A percentile compares a stretch with the other conserved stretches of the same genome.
phyloP scores from a whole-genome alignment of 2,329 filamentous ascomycete species.

The Periconia digitata region DNA sequence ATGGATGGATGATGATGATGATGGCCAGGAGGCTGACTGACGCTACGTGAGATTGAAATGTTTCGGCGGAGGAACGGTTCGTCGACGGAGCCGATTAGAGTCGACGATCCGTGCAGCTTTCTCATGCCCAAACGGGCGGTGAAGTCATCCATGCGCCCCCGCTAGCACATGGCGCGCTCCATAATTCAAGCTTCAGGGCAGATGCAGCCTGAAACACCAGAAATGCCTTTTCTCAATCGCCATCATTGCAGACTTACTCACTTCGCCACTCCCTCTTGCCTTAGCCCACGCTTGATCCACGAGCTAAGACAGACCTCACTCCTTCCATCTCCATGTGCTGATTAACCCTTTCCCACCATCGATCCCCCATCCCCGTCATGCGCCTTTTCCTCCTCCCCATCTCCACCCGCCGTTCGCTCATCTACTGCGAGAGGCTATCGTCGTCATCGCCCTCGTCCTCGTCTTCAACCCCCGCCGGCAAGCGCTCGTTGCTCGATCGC shows the following conservation, averaged over 20 bases:
- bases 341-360: constrained; percentile 2
- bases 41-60: too few relatives aligned
- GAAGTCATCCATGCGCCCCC: background rate
- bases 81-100: too few relatives aligned
- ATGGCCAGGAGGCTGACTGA: too few relatives aligned
- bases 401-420: constrained; percentile 83
- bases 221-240: too few relatives aligned
- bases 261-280: too few relatives aligned
- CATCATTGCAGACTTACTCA: background rate
- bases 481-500: constrained; percentile 66
- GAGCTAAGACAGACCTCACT: too few relatives aligned
- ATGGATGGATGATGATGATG: too few relatives aligned
- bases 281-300: too few relatives aligned
- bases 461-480: constrained; percentile 45
- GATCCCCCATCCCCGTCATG: constrained; percentile 57
- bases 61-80: too few relatives aligned
- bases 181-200: background rate
- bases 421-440: constrained; percentile 83
- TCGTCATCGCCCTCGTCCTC: too few relatives aligned
- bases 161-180: background rate
- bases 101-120: too few relatives aligned
- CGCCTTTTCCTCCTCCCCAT: constrained; percentile 92
- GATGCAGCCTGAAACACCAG: background rate
- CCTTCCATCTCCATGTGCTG: background rate
- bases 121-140: too few relatives aligned